Evolutionary conservation across 495 filamentous ascomycete genomes (phyloP).

Genomic region (Daldinia vernicosa): DNA sequence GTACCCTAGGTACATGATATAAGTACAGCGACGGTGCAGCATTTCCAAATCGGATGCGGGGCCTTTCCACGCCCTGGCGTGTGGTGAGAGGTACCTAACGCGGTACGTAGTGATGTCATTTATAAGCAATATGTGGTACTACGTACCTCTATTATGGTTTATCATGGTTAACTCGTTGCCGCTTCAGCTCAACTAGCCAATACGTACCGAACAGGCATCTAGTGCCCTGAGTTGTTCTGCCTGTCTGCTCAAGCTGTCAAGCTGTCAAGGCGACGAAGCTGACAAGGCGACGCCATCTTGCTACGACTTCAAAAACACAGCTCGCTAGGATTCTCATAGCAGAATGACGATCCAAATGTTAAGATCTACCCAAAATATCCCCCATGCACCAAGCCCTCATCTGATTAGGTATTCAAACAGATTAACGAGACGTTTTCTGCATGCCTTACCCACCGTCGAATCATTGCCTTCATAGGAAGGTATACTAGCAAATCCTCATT

Average conservation of each 20-base stretch:
- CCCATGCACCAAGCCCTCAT: slow-evolving; percentile 17
- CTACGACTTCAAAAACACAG: neutral
- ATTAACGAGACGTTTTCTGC: slow-evolving; percentile 17
- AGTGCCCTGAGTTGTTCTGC: neutral
- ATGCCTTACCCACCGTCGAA: slow-evolving; percentile 26
- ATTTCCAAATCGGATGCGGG: slow-evolving; percentile 35
- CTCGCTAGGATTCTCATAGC: neutral
- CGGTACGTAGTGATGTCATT: slow-evolving; percentile 32
- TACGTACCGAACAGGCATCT: slow-evolving; percentile 12
- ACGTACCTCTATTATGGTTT: too few species aligned
- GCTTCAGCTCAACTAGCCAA: slow-evolving; percentile 19
- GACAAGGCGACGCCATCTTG: neutral
- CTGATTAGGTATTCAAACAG: slow-evolving; percentile 15
- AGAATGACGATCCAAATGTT: slow-evolving; percentile 33
- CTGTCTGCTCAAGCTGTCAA: too few species aligned
- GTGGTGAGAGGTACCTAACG: slow-evolving; percentile 7
- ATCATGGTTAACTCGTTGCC: slow-evolving; percentile 4
- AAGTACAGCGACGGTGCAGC: slow-evolving; percentile 14
- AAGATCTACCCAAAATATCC: slow-evolving; percentile 17
- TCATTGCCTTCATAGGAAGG: slow-evolving; percentile 41
- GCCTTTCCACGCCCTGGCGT: slow-evolving; percentile 29
- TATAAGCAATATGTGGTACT: slow-evolving; percentile 10
- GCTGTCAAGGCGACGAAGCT: neutral
- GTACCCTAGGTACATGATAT: slow-evolving; percentile 8
- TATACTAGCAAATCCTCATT: slow-evolving; percentile 42